These are phyloP conservation scores for Gilbertella persicaria DNA, from an alignment of 371 early-diverging fungal species.

Conservation along the genomic window DNA sequence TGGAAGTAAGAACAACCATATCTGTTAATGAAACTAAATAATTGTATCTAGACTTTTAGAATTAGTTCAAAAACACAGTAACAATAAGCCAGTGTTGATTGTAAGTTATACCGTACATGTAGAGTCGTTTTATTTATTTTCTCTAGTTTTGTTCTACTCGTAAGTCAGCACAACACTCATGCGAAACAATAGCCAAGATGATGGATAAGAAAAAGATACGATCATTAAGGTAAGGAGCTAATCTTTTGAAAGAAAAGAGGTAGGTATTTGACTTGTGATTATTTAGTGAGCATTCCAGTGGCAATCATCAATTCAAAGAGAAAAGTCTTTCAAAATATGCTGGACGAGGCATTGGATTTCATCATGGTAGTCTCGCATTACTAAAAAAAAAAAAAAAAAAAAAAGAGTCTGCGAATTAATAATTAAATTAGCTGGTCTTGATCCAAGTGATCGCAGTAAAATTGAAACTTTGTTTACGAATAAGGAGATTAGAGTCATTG, in stretches of 20 bases:
- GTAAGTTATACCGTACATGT: conserved; percentile 50
- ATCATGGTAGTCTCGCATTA: conserved; percentile 55
- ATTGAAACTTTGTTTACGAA: conserved; percentile 70
- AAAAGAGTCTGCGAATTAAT: background rate
- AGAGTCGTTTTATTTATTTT: background rate
- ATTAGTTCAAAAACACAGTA: conserved; percentile 57
- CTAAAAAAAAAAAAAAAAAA: background rate
- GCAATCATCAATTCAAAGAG: conserved; percentile 20
- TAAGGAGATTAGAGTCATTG: conserved; percentile 64
- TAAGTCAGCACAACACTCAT: conserved; percentile 65
- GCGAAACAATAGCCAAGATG: conserved; percentile 51
- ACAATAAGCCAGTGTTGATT: conserved; percentile 63
- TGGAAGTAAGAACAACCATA: conserved; percentile 50
- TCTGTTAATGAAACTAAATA: background rate
- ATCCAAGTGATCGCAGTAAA: conserved; percentile 56
- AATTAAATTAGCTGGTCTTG: conserved; percentile 68
- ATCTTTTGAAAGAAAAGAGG: background rate
- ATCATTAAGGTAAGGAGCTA: conserved; percentile 18
- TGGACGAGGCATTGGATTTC: conserved; percentile 68
- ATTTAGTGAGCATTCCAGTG: background rate
- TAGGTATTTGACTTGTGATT: background rate
- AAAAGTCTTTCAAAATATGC: conserved; percentile 42
- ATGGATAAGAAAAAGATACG: conserved; percentile 25
- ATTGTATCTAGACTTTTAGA: conserved; percentile 52
- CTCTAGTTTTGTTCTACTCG: conserved; percentile 77